These are phyloP conservation scores for Scleroderma citrinum DNA, from an alignment of 768 basidiomycete species.

Conservation along the genomic window DNA sequence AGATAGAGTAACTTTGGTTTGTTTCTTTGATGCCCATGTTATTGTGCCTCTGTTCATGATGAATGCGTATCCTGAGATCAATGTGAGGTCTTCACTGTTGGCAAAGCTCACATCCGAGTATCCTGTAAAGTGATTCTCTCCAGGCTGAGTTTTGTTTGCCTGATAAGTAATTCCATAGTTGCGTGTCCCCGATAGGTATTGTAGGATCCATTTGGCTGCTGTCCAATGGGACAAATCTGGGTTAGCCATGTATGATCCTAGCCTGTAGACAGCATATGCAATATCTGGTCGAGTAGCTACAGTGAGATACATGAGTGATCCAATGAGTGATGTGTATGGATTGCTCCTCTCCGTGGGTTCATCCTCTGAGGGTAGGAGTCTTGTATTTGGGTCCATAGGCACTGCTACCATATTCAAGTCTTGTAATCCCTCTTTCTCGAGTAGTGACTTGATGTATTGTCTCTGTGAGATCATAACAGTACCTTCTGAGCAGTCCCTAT, in stretches of 20 bases:
- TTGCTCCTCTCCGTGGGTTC: not conserved
- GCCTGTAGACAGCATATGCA: constrained; percentile 4
- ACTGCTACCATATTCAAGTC: no score
- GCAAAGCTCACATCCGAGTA: constrained; percentile 25
- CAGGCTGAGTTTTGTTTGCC: not conserved
- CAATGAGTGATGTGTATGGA: constrained; percentile 5
- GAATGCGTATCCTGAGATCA: constrained; percentile 22
- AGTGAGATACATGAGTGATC: constrained; percentile 21
- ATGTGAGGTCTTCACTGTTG: constrained; percentile 14
- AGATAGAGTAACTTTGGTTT: constrained; percentile 18
- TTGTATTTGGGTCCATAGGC: no score
- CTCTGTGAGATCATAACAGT: constrained; percentile 1
- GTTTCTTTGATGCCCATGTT: constrained; percentile 27
- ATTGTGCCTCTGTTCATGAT: constrained; percentile 24
- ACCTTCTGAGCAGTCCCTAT: not conserved
- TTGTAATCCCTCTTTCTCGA: not conserved
- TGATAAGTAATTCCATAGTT: not conserved
- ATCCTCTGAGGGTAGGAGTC: not conserved
- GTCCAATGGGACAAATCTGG: constrained; percentile 7
- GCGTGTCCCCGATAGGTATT: constrained; percentile 8
- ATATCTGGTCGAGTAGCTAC: constrained; percentile 11
- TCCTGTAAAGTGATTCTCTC: constrained; percentile 4
- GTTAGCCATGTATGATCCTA: constrained; percentile 8
- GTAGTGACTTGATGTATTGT: constrained; percentile 3
- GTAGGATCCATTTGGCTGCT: constrained; percentile 9